Evolutionary conservation across 2,329 filamentous ascomycete species (phyloP), one percentile per base, ranked within the genome.

Genomic region (Fusarium sp.): DNA sequence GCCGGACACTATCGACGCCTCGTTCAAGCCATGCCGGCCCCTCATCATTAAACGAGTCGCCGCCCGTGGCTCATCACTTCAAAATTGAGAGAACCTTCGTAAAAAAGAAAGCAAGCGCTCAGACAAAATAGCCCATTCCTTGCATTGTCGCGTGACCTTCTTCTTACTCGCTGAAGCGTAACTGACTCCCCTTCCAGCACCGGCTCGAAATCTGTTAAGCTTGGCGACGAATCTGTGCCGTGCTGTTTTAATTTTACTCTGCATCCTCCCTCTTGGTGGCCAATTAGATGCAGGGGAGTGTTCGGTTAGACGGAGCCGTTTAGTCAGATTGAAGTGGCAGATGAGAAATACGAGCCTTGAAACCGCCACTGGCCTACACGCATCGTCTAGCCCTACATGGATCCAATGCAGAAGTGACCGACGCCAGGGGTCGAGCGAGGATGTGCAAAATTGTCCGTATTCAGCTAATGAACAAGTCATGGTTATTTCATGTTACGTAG

Each of bases 311-410:
- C 66, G 67, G 66, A 58, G 50, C 41, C 41, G 63, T 50, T 50
- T 68, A 14, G 26, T 42, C 28, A 63, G 53, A 59, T 44, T 45
- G 32, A 32, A 45, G 32, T 59, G 55, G 39, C 42, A 48, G 30
- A 48, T 54, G 41, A 41, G 45, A 45, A 68, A 70, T 70, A 70
- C 67, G 67, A 70, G 67, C 50, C 39, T 65, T 66, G 66, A 70
- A 70, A 65, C 67, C 51, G 66, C 66, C 67, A 70, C 65, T 69
- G 45, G 17, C 45, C 51, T 24, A 32, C 48, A 36, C 50, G n/a
- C 48, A 24, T 45, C 59, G 35, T 53, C 66, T 70, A 70, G 60
- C 51, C 66, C 36, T 64, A 57, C 45, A 59, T 22, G 32, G 30
- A 55, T 51, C 51, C 48, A 55, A 63, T 30, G 35, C 30, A 69